Percentiles rank a stretch among this genome's conserved stretches.
Evolutionary conservation across 2,329 filamentous ascomycete genomes (phyloP).

Genomic region (Trichoderma atrobrunneum): DNA sequence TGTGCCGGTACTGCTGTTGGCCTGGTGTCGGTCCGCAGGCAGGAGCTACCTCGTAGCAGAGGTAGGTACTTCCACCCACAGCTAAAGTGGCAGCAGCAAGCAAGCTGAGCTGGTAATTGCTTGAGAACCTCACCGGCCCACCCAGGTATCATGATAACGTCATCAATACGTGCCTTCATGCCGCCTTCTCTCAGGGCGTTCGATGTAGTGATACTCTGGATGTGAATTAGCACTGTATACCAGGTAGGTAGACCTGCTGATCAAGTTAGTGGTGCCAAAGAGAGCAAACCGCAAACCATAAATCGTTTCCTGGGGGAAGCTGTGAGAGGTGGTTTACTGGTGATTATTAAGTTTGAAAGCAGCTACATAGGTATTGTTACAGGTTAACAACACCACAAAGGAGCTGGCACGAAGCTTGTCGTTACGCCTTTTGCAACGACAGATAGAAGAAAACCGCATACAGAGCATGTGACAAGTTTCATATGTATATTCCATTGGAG

Average conservation of each 20-base stretch:
- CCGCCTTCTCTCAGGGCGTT: neutral
- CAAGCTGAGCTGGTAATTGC: neutral
- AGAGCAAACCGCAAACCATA: neutral
- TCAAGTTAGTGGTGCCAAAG: neutral
- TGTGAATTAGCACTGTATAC: neutral
- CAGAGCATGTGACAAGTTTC: neutral
- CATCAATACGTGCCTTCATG: conserved; percentile 26
- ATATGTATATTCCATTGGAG: neutral
- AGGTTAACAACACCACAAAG: neutral
- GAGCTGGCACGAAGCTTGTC: neutral
- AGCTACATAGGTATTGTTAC: neutral
- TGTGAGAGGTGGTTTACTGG: neutral
- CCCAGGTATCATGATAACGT: conserved; percentile 27
- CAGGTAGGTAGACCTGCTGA: neutral
- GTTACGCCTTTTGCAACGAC: neutral
- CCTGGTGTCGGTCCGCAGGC: neutral
- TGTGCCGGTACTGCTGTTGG: too few relatives aligned
- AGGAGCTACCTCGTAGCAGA: neutral
- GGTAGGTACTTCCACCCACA: neutral
- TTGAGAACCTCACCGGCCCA: neutral
- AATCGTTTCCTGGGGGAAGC: neutral
- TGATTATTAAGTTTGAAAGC: neutral
- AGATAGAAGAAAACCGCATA: neutral
- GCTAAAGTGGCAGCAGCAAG: neutral
- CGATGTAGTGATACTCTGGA: neutral